Conservation (phyloP, 257 asterid genomes). For the Solanum appendiculatum region DNA sequence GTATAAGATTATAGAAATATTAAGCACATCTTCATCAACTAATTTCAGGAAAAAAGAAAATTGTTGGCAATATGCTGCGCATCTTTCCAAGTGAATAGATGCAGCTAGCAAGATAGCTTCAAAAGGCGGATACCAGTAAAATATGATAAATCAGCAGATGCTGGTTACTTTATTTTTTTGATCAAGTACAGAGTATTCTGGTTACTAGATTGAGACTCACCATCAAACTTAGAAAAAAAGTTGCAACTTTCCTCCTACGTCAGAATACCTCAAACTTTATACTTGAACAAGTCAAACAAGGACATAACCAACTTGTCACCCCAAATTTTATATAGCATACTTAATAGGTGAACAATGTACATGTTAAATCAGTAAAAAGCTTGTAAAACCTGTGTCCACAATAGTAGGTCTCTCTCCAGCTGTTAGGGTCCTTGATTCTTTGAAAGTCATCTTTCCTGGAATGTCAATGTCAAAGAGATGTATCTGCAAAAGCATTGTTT, state of each 20-base stretch:
- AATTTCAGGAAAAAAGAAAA: background rate
- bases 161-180: background rate
- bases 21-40: background rate
- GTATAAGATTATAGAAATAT: background rate
- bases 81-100: background rate
- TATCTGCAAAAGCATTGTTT: constrained; percentile 33
- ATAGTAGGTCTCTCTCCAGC: constrained; percentile 83
- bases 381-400: constrained; percentile 67
- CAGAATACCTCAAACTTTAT: background rate
- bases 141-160: background rate
- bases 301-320: background rate
- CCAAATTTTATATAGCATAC: background rate
- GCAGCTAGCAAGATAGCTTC: background rate
- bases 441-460: constrained; percentile 74
- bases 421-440: constrained; percentile 73
- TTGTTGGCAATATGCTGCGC: background rate
- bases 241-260: background rate
- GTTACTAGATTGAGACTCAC: background rate
- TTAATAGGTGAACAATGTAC: background rate
- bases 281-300: background rate
- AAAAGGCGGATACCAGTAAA: background rate
- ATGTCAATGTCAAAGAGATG: constrained; percentile 87
- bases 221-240: background rate
- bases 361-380: constrained; percentile 2
- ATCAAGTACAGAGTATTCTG: background rate